Evolutionary conservation across 257 asterid species (phyloP).

Genomic region (Nicotiana tabacum): DNA sequence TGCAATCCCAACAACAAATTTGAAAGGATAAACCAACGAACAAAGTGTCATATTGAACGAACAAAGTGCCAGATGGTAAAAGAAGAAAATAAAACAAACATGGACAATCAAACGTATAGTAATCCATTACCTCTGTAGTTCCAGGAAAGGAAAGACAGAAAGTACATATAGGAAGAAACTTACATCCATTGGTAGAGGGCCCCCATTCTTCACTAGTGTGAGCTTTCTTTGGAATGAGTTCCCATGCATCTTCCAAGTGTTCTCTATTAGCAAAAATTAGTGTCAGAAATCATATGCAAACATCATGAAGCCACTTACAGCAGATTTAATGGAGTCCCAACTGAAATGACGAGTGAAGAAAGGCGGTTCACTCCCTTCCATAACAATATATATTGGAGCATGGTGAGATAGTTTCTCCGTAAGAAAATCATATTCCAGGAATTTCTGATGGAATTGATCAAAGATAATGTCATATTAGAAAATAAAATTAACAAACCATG

Average conservation of each 20-base stretch:
- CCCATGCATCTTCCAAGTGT: slow-evolving; percentile 68
- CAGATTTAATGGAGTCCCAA: slow-evolving; percentile 82
- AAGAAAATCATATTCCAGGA: slow-evolving; percentile 77
- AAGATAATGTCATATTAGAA: background rate
- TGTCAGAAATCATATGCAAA: slow-evolving; percentile 2
- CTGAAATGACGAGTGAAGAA: slow-evolving; percentile 89
- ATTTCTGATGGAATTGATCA: slow-evolving; percentile 48
- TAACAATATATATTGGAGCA: slow-evolving; percentile 70
- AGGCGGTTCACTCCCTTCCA: slow-evolving; percentile 87
- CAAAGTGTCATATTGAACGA: background rate
- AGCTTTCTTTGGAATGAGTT: slow-evolving; percentile 93
- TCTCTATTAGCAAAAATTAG: slow-evolving; percentile 16
- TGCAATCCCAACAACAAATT: background rate
- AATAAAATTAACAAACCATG: background rate
- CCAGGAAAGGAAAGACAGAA: slow-evolving; percentile 2
- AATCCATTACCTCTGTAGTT: background rate
- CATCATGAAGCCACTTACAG: slow-evolving; percentile 48
- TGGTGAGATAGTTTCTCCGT: slow-evolving; percentile 73
- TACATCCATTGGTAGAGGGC: slow-evolving; percentile 54
- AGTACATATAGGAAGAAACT: slow-evolving; percentile 27
- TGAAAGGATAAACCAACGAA: background rate
- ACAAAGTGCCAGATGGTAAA: background rate
- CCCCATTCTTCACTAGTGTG: slow-evolving; percentile 63
- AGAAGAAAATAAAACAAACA: slow-evolving; percentile 3
- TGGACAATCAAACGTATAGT: background rate